Base-by-base conservation (phyloP, 345 rosid genomes). In the Populus euphratica region DNA sequence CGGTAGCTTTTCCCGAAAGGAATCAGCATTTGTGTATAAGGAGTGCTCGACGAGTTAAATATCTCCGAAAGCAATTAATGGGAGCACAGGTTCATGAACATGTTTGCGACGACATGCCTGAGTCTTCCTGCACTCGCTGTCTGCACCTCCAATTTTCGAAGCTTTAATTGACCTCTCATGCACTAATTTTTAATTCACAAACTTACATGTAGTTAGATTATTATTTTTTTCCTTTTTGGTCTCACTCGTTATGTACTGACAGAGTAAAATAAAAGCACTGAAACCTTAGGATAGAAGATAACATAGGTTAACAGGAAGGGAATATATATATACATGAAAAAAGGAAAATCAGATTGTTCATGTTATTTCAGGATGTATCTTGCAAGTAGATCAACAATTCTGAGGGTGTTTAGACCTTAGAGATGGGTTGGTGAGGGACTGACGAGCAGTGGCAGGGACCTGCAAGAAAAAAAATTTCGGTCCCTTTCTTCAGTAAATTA, bases 281-380 rank as follows among this genome's bases (percentile, higher is more conserved):
- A 70, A 72, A 52, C 10, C 64, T 31, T 31, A 50, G 62, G 43
- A 50, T 69, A 69, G 29, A 44, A 44, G 73, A 69, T 71, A 71
- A 71, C 23, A 50, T 71, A 71, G 33, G 21, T 50, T 71, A 71
- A n/a, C 9, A 10, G 29, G 6, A 66, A 21, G 41, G 38, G 68
- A 64, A 64, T 64, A 64, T 31, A 36, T 29, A 12, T 25, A 23
- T 23, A 11, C 4, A 25, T 6, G 2, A 13, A 63, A 29, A 14
- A 23, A 4, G 16, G 5, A 29, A 63, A 29, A 63, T 63, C 68
- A 63, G 68, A 23, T 3, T 9, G 17, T 63, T 29, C 68, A 25
- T 63, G 3, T 6, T 29, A 16, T 13, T 13, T 6, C 38, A 17
- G 38, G 9, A 41, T 52, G 75, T 33, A 20, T 29, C 36, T 33